Conservation (phyloP, 1,284 basidiomycete species). For the Boletus coffeatus region DNA sequence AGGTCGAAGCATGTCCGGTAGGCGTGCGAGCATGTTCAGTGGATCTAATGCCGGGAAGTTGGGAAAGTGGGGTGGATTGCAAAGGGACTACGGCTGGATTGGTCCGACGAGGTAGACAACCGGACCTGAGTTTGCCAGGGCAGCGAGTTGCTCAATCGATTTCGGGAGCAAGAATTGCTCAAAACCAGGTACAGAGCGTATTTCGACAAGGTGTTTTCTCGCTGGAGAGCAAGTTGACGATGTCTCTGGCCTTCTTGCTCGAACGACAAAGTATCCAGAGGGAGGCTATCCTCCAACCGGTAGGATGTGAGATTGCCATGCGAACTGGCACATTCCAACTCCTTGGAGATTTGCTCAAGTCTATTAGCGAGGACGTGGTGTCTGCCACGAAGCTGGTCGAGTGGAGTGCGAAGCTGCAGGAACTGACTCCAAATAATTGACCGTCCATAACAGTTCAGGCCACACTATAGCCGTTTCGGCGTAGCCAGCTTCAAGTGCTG, state of each 20-base stretch:
- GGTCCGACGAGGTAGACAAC: neutral
- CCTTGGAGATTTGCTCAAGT: neutral
- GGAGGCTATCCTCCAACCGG: neutral
- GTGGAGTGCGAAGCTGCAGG: neutral
- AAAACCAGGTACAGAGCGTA: neutral
- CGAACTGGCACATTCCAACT: neutral
- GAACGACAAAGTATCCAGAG: neutral
- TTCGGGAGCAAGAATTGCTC: neutral
- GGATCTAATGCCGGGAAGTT: too few relatives aligned
- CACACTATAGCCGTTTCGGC: slow-evolving; percentile 1
- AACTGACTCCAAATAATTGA: slow-evolving; percentile 7
- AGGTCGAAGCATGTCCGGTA: too few relatives aligned
- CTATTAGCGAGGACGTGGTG: neutral
- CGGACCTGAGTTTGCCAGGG: neutral
- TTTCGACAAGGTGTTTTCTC: neutral
- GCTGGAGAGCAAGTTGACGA: neutral
- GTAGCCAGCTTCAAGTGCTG: neutral
- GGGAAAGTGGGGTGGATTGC: too few relatives aligned
- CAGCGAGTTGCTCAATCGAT: neutral
- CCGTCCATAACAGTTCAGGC: slow-evolving; percentile 7
- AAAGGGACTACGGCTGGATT: too few relatives aligned
- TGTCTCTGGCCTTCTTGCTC: neutral
- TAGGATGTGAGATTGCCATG: neutral
- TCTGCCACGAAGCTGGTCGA: neutral
- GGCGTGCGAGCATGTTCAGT: too few relatives aligned